Base-by-base conservation (phyloP, 2,329 filamentous ascomycete species). In the Alternaria triticina region DNA sequence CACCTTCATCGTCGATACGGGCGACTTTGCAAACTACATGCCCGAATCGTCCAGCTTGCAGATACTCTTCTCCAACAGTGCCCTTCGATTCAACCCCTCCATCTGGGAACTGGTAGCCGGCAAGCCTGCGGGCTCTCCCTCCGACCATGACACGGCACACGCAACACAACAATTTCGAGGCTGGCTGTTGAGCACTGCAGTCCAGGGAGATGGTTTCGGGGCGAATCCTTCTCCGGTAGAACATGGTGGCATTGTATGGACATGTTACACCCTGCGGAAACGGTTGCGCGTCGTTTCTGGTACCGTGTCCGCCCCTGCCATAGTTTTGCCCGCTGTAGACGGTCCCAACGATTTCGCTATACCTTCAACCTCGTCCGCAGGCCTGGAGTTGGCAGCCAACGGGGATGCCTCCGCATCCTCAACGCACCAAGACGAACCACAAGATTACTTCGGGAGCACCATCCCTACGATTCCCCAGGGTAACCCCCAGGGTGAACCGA, bases 1-100 rank as follows among this genome's bases (percentile, higher is more conserved):
- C 3, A 92, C 90, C 0, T 93, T 95, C 71, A 86, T 95, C 45
- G 83, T 95, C 33, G 91, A 95, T 71, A 80, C 92, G 54, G 82
- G 83, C 8, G 87, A 90, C 70, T 77, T 83, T 1, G 77, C 81
- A n/a, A 90, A 89, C 69, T 84, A 83, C 50, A 81, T 80, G 22
- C 81, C 85, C 1, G 84, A 85, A 0, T 59, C 66, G 2, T 55
- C 61, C 5, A 83, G 83, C 2, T 78, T 94, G 40, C 84, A 86
- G 28, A 84, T 92, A 8, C 70, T 92, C 0, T 94, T 91, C 75
- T 86, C 87, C 28, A 96, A 95, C 74, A 83, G 85, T 10, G 86
- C 90, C 4, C 81, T 95, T 57, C 87, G 89, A 54, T 84, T 86
- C 1, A 86, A 85, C 22, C 78, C 83, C n/a, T 79, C 82, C 0